Conservation (phyloP, 345 rosid species). For the Aurinia saxatilis region DNA sequence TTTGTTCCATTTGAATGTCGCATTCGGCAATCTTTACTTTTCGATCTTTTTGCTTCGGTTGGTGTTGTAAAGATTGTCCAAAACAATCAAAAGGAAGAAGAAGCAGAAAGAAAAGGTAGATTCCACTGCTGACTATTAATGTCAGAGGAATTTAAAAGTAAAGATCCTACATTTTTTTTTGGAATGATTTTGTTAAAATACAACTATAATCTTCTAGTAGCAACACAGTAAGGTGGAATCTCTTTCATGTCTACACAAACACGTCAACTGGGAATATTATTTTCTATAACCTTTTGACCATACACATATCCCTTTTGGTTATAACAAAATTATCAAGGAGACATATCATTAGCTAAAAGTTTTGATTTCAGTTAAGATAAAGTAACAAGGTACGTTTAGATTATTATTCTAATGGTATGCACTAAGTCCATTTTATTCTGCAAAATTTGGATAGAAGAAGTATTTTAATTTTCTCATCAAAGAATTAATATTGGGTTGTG, state of each 20-base stretch:
- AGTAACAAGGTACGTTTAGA: not conserved
- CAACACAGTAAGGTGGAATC: slow-evolving; percentile 20
- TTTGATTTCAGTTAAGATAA: not conserved
- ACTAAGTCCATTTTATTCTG: no score
- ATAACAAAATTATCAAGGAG: slow-evolving; percentile 1
- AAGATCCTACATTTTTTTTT: slow-evolving; percentile 2
- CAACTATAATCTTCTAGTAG: slow-evolving; percentile 16
- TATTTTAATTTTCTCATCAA: no score
- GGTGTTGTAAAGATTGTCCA: slow-evolving; percentile 1
- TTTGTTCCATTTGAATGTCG: slow-evolving; percentile 7
- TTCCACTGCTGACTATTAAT: slow-evolving; percentile 11
- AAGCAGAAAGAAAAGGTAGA: not conserved
- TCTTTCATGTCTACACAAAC: slow-evolving; percentile 17
- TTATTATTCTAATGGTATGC: no score
- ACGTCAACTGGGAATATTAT: slow-evolving; percentile 26
- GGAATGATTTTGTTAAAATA: not conserved
- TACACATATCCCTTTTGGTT: not conserved
- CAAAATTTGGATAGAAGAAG: no score
- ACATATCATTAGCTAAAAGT: slow-evolving; percentile 9
- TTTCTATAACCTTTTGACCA: slow-evolving; percentile 20
- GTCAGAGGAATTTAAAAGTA: no score
- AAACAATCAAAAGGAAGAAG: slow-evolving; percentile 13
- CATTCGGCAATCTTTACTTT: slow-evolving; percentile 10
- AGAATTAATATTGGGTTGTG: no score
- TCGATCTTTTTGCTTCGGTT: slow-evolving; percentile 16